phyloP scores from a whole-genome alignment of 2,329 filamentous ascomycete genomes.

The Hypoxylon sp. region DNA sequence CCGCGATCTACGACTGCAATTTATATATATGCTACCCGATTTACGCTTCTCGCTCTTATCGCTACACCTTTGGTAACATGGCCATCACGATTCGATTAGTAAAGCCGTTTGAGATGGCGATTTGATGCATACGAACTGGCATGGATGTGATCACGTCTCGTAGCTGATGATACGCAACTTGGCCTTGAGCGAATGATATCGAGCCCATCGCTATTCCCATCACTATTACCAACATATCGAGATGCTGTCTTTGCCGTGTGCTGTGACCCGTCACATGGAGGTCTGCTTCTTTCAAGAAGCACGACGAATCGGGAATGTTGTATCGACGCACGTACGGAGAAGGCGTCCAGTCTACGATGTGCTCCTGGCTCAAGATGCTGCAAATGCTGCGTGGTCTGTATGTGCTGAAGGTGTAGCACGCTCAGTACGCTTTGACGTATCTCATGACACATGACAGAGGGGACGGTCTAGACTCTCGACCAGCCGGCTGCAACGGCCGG shows the following conservation, averaged over 20 bases:
- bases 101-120: slow-evolving; percentile 15
- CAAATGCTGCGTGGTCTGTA: background rate
- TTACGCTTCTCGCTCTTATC: slow-evolving; percentile 25
- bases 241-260: slow-evolving; percentile 11
- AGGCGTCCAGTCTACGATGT: background rate
- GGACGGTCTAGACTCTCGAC: slow-evolving; percentile 31
- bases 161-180: slow-evolving; percentile 33
- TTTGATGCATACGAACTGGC: slow-evolving; percentile 9
- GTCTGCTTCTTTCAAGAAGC: slow-evolving; percentile 11
- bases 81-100: slow-evolving; percentile 12
- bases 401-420: background rate
- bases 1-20: slow-evolving; percentile 37
- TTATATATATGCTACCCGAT: slow-evolving; percentile 21
- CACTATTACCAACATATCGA: slow-evolving; percentile 23
- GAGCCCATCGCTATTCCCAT: slow-evolving; percentile 30
- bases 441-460: slow-evolving; percentile 26
- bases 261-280: slow-evolving; percentile 16
- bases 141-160: slow-evolving; percentile 16
- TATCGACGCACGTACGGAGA: slow-evolving; percentile 4
- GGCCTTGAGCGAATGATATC: slow-evolving; percentile 37
- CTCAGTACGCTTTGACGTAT: slow-evolving; percentile 4
- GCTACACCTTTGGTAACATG: slow-evolving; percentile 20
- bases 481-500: slow-evolving; percentile 7
- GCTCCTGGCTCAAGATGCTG: background rate
- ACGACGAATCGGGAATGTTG: slow-evolving; percentile 8